These are phyloP conservation scores for Curvularia eragrostidis DNA, from an alignment of 2,329 filamentous ascomycete species.

Conservation along the genomic window DNA sequence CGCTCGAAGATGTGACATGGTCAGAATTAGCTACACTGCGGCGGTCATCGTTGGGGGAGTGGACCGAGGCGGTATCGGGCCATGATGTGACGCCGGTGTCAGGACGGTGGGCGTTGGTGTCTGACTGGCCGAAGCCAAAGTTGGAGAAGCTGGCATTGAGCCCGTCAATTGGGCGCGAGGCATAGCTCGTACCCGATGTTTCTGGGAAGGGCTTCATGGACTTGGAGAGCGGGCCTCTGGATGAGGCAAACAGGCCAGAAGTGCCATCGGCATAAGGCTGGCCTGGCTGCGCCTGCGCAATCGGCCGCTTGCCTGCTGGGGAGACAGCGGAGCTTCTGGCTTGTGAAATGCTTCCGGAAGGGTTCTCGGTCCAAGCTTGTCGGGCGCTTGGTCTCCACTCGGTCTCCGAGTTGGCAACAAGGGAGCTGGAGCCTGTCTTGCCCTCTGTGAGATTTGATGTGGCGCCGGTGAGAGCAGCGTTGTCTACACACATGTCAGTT, in stretches of 20 bases:
- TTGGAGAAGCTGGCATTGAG: constrained; percentile 43
- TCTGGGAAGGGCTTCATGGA: constrained; percentile 42
- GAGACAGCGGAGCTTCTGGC: constrained; percentile 47
- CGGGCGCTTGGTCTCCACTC: constrained; percentile 64
- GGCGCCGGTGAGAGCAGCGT: constrained; percentile 32
- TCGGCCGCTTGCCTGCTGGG: constrained; percentile 48
- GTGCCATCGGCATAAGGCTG: constrained; percentile 42
- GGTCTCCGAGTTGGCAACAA: constrained; percentile 72
- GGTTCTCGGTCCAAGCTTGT: constrained; percentile 65
- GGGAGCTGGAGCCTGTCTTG: constrained; percentile 72
- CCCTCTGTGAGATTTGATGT: constrained; percentile 53
- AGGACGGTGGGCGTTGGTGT: constrained; percentile 36
- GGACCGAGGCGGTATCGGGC: constrained; percentile 45
- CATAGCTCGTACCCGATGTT: constrained; percentile 42
- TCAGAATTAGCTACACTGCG: constrained; percentile 50
- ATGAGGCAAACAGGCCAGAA: constrained; percentile 37
- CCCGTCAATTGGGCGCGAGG: constrained; percentile 40
- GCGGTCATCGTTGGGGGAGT: constrained; percentile 54
- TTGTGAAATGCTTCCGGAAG: constrained; percentile 39
- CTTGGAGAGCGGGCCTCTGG: constrained; percentile 33
- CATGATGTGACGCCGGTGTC: constrained; percentile 43
- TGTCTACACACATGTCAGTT: constrained; percentile 39
- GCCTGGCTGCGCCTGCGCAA: constrained; percentile 44
- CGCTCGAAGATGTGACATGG: constrained; percentile 55
- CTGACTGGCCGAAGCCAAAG: constrained; percentile 42